These are phyloP conservation scores for Parascedosporium putredinis DNA, from an alignment of 2,329 filamentous ascomycete species.

Conservation along the genomic window DNA sequence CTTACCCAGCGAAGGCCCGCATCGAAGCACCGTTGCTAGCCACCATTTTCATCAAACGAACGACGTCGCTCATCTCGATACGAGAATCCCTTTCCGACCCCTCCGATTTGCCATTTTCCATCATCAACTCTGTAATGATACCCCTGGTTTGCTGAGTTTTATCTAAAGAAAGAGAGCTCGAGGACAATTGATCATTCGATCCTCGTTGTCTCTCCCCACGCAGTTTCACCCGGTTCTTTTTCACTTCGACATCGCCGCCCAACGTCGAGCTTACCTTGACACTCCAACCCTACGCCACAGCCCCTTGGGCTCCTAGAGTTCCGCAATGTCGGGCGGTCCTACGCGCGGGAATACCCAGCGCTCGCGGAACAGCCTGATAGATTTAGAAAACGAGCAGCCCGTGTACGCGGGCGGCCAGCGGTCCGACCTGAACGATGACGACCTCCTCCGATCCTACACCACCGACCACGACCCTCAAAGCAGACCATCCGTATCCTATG, in stretches of 20 bases:
- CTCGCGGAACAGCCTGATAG: conserved; percentile 52
- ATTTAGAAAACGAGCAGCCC: conserved; percentile 61
- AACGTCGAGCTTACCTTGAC: background rate
- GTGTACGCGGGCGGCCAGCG: conserved; percentile 66
- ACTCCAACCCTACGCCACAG: conserved; percentile 12
- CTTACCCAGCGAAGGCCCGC: background rate
- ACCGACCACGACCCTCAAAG: conserved; percentile 54
- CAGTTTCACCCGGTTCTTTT: background rate
- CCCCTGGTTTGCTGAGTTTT: background rate
- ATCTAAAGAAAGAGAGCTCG: background rate
- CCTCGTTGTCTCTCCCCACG: background rate
- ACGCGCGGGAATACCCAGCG: conserved; percentile 34
- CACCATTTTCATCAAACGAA: background rate
- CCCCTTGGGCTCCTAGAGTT: conserved; percentile 17
- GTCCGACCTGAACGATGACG: conserved; percentile 71
- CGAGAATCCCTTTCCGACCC: background rate
- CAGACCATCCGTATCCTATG: conserved; percentile 84
- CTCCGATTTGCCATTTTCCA: background rate
- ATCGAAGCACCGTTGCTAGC: background rate
- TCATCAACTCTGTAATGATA: background rate
- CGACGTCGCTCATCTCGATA: background rate
- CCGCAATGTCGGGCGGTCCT: conserved; percentile 52
- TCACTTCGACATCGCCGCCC: conserved; percentile 9
- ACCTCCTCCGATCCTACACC: conserved; percentile 65
- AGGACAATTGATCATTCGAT: background rate